These are phyloP conservation scores for Fusarium sarcochroum DNA, from an alignment of 2,329 filamentous ascomycete species.

Conservation along the genomic window DNA sequence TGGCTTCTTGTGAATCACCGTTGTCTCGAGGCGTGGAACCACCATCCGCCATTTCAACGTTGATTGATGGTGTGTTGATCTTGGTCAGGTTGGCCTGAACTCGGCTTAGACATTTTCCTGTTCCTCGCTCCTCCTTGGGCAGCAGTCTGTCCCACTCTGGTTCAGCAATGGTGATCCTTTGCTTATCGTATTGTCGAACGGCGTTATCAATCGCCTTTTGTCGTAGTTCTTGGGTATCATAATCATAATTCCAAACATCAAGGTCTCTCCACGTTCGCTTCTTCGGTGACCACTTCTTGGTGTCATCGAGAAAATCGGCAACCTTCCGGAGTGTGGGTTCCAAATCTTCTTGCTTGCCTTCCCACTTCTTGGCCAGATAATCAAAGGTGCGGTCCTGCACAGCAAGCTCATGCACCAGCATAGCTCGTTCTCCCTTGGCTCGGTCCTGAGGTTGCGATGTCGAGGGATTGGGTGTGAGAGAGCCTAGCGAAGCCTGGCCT, in stretches of 20 bases:
- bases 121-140: constrained; percentile 68
- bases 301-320: constrained; percentile 64
- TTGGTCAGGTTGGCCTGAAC: constrained; percentile 72
- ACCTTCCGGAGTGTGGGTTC: constrained; percentile 69
- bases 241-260: constrained; percentile 74
- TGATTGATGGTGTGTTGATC: constrained; percentile 64
- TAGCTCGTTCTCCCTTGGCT: constrained; percentile 66
- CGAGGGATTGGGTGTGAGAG: constrained; percentile 65
- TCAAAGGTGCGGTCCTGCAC: constrained; percentile 65
- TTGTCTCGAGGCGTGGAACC: constrained; percentile 59
- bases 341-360: constrained; percentile 68
- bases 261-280: constrained; percentile 74
- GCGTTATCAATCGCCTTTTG: constrained; percentile 74
- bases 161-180: constrained; percentile 68
- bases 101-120: constrained; percentile 72
- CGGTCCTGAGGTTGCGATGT: constrained; percentile 66
- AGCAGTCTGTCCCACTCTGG: constrained; percentile 74
- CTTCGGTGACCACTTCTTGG: constrained; percentile 68
- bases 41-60: constrained; percentile 66
- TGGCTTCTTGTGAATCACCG: constrained; percentile 48
- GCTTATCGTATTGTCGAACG: constrained; percentile 71
- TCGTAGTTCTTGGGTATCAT: constrained; percentile 66
- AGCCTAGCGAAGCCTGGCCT: constrained; percentile 66
- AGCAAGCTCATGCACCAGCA: constrained; percentile 73
- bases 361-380: constrained; percentile 65